A percentile compares a stretch with the other conserved stretches of the same genome.
These are phyloP conservation scores for Chalaropsis thielavioides DNA, from an alignment of 2,329 filamentous ascomycete species.

Conservation along the genomic window DNA sequence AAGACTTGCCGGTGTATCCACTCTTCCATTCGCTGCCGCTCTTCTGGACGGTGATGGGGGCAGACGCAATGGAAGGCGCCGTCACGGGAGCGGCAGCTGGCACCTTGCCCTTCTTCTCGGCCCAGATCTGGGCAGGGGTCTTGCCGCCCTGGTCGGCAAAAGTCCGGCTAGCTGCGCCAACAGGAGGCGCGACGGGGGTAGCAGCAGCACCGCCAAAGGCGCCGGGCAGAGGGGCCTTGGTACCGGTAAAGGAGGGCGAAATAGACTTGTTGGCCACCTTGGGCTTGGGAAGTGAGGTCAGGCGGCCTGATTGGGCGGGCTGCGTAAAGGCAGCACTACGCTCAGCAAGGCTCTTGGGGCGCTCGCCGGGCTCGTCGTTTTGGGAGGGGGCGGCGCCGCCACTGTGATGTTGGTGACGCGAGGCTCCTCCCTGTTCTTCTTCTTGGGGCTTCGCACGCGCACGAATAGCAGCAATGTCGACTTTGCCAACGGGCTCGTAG, in stretches of 20 bases:
- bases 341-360: conserved; percentile 55
- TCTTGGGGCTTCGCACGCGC: conserved; percentile 51
- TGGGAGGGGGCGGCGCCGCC: no score
- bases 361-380: conserved; percentile 22
- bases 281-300: conserved; percentile 82
- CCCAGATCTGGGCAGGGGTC: conserved; percentile 93
- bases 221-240: conserved; percentile 71
- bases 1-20: conserved; percentile 77
- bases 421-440: no score
- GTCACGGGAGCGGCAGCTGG: conserved; percentile 32
- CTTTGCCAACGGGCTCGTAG: conserved; percentile 90
- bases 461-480: conserved; percentile 89
- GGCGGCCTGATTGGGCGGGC: conserved; percentile 50
- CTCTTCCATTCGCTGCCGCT: conserved; percentile 79
- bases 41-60: conserved; percentile 47
- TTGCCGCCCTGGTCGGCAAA: conserved; percentile 93
- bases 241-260: conserved; percentile 74
- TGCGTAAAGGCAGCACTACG: conserved; percentile 58
- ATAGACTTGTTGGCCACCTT: conserved; percentile 67
- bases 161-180: conserved; percentile 74
- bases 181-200: conserved; percentile 37
- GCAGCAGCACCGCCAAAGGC: conserved; percentile 48
- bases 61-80: conserved; percentile 31
- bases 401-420: conserved; percentile 15
- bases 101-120: conserved; percentile 75